Evolutionary conservation across 805 yeast species (phyloP), one percentile per base, ranked within the genome.

Genomic region (Ogataea sp.): DNA sequence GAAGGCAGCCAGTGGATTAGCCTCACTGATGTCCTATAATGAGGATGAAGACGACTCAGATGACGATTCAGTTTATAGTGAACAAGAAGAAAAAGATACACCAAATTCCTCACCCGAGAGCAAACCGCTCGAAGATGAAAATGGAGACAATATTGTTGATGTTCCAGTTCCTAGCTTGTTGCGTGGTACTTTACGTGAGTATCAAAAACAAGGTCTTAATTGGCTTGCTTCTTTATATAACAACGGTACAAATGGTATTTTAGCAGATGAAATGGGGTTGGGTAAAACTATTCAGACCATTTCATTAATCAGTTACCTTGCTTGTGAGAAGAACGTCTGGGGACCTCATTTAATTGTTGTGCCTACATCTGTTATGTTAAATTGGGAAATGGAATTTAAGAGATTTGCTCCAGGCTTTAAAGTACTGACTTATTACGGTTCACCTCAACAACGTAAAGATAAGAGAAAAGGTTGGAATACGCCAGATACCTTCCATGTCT

Each of bases 341-440:
- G 98, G 98, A 0, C 99, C 98, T 0, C 99, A 93, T 65, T 66
- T 93, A 39, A 89, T 93, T 62, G 80, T 93, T 43, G 99, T 93
- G 4, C 99, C 99, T 4, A 93, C 99, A 0, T 86, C 96, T 14
- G 99, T 93, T 7, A 80, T 93, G 80, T 74, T 93, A 39, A 93
- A 93, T 55, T 93, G 99, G 99, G 99, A 93, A 59, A 90, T 94
- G 97, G 99, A 93, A 55, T 89, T 93, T 64, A 93, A 94, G 54
- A 77, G 95, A 51, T 93, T 93, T 68, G 97, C 97, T 1, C 99
- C 99, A 0, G 99, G 98, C 0, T 83, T 93, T 59, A 90, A 94
- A 59, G 93, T 93, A 3, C 56, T 93, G 57, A 93, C 97, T 0
- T 93, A 93, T 59, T 93, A 90, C 53, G 99, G 99, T 0, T 80